phyloP scores from a whole-genome alignment of 2,329 filamentous ascomycete genomes.

The Beauveria bassiana region DNA sequence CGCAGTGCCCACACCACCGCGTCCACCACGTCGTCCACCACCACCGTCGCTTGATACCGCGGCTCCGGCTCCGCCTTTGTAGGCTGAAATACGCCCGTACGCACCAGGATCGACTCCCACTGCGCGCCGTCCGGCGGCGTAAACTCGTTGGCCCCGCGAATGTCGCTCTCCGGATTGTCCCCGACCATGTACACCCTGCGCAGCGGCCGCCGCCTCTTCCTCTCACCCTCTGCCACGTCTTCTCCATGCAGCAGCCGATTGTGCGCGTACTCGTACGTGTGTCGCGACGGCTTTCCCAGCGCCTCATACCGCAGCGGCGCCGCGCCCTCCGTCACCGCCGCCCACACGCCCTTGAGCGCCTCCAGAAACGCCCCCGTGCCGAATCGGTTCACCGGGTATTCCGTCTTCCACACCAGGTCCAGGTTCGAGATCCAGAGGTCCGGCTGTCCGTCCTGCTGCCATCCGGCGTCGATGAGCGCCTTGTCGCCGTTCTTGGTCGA shows the following conservation, averaged over 20 bases:
- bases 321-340: slow-evolving; percentile 56
- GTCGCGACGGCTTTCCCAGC: slow-evolving; percentile 74
- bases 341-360: slow-evolving; percentile 74
- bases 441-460: slow-evolving; percentile 75
- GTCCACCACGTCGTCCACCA: slow-evolving; percentile 66
- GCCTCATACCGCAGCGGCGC: slow-evolving; percentile 48
- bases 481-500: slow-evolving; percentile 62
- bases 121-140: slow-evolving; percentile 56
- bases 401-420: slow-evolving; percentile 82
- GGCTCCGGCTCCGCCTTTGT: slow-evolving; percentile 39
- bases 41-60: slow-evolving; percentile 51
- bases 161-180: slow-evolving; percentile 84
- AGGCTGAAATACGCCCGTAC: slow-evolving; percentile 65
- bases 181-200: slow-evolving; percentile 88
- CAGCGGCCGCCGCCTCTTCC: slow-evolving; percentile 55
- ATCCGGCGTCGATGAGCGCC: slow-evolving; percentile 64
- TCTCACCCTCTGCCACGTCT: slow-evolving; percentile 17
- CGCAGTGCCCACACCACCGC: slow-evolving; percentile 71
- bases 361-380: slow-evolving; percentile 88
- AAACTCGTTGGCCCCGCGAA: slow-evolving; percentile 76
- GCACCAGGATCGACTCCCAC: slow-evolving; percentile 71
- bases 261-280: slow-evolving; percentile 73
- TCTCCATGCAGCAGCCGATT: slow-evolving; percentile 58
- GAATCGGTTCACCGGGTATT: slow-evolving; percentile 75
- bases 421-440: slow-evolving; percentile 81